Base-by-base conservation (phyloP, 2,329 filamentous ascomycete genomes). In the Fusarium continuum region DNA sequence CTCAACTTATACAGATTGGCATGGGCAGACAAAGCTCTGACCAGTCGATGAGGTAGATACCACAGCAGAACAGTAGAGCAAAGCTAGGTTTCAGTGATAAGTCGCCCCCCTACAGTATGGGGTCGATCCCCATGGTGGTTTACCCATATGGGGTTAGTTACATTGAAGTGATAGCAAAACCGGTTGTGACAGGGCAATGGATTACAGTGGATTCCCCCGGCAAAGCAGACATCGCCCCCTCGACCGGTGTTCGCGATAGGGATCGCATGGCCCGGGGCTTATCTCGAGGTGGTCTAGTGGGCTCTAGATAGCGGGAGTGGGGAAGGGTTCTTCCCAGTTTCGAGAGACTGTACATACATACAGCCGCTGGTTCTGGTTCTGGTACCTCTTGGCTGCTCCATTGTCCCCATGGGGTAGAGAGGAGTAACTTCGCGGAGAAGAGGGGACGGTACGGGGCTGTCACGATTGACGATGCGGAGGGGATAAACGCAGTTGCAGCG, bases 1-100 rank as follows among this genome's bases (percentile, higher is more conserved):
- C 51, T 63, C 43, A 65, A 54, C 62, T 65, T 65, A 65, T 65
- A 65, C 51, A 25, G 38, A 38, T 29, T 31, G 45, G 14, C 41
- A 52, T 34, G 14, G 20, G 17, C 10, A 32, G 17, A 10, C 19
- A 19, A 25, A 40, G 44, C 56, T 43, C 52, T 47, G 52, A 52
- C 52, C 55, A 41, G 19, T 23, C 25, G 17, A 46, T 14, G 22
- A 38, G 13, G 38, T 22, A 47, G 55, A 34, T 20, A 34, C 20
- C 20, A 55, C 29, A 17, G 17, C 26, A 49, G 28, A 35, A 16
- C 16, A 44, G 14, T 29, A n/a, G n/a, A n/a, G n/a, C n/a, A 32
- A 31, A 41, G 25, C 39, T 41, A 19, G n/a, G 25, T 13, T 46
- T 40, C 32, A 39, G 38, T 41, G 34, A 28, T 36, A 32, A 43